Base-by-base conservation (phyloP, 805 yeast species). In the Schwanniomyces polymorphus region DNA sequence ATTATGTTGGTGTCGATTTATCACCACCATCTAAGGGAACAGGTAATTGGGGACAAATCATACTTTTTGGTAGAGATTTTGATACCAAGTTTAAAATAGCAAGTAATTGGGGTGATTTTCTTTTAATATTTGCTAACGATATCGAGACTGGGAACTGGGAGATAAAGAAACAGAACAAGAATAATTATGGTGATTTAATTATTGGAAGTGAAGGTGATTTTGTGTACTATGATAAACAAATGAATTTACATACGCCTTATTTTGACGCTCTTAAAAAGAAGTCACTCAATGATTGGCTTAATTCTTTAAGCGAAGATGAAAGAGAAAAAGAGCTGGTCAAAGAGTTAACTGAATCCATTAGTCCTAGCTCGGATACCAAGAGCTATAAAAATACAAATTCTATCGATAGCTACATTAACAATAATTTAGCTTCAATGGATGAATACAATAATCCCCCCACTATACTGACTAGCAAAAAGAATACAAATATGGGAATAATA, bases 51-150 rank as follows among this genome's bases (percentile, higher is more conserved):
- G 99, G 98, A 33, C 99, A 92, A 70, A 86, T 94, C 16, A 92
- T 92, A 52, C 61, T 91, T 45, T 92, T 88, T 65, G 99, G 99
- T 34, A 84, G 97, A 61, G 98, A 92, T 54, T 92, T 84, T 61
- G 98, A 92, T 70, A 82, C 87, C 33, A 92, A 92, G 64, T 90
- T 80, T 65, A 91, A 88, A 33, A 74, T 94, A 46, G 95, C 97
- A 16, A 81, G 82, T 43, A 86, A 86, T 46, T 92, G 96, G 85
- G 96, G 96, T 14, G 94, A 88, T 58, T 94, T 94, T 64, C 68
- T 92, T 44, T 72, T 91, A 45, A 78, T 79, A 43, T 85, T 91
- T 63, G 96, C 91, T 25, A 89, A 90, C 55, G 97, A 92, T 63
- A 72, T 92, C 47, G 97, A 91, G 63, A 78, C 74, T 43, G 96